Conservation (phyloP, 106 monocot species). For the Triglochin maritima region DNA sequence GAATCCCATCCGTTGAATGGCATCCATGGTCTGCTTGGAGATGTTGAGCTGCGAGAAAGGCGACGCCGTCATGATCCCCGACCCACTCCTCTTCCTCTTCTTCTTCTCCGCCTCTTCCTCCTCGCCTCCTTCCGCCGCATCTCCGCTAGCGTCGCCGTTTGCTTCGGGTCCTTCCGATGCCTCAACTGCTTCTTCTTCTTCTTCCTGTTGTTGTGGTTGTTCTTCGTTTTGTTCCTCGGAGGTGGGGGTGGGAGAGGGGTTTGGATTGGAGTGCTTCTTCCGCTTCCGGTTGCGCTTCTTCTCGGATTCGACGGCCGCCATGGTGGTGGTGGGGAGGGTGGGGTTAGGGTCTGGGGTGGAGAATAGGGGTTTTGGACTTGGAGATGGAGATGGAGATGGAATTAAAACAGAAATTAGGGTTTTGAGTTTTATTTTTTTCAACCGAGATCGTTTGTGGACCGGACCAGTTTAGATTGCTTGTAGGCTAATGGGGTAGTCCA, state of each 20-base stretch:
- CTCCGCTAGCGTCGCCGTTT: not conserved
- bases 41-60: slow-evolving; percentile 57
- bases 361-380: too few relatives aligned
- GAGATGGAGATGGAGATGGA: too few relatives aligned
- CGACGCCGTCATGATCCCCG: slow-evolving; percentile 45
- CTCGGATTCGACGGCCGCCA: not conserved
- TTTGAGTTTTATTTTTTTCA: too few relatives aligned
- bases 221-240: slow-evolving; percentile 7
- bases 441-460: too few relatives aligned
- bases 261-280: slow-evolving; percentile 7
- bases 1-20: slow-evolving; percentile 71
- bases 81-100: slow-evolving; percentile 18
- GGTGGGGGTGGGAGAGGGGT: not conserved
- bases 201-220: not conserved
- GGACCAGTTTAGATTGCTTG: too few relatives aligned
- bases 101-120: slow-evolving; percentile 22
- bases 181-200: not conserved
- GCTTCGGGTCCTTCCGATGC: not conserved
- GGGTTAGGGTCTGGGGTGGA: too few relatives aligned
- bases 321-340: too few relatives aligned
- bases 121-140: not conserved
- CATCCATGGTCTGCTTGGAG: slow-evolving; percentile 45
- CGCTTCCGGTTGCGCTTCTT: slow-evolving; percentile 16
- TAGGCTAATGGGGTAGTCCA: too few relatives aligned
- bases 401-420: too few relatives aligned